Evolutionary conservation across 1,284 basidiomycete species (phyloP).

Genomic region (Heimioporus punctisporus): DNA sequence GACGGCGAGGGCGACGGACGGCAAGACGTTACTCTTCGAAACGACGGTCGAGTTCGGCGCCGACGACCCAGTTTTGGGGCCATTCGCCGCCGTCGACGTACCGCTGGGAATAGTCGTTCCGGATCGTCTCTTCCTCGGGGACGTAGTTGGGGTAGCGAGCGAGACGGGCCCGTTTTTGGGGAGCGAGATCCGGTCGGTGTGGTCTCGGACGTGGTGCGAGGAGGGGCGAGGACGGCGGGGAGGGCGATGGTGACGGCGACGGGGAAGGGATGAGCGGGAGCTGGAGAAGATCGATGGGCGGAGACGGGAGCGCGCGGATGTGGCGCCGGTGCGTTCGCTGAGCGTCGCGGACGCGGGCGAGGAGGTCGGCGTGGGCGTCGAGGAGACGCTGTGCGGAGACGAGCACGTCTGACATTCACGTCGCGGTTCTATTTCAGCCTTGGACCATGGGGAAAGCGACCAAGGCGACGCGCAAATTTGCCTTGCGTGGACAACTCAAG

Average conservation of each 20-base stretch:
- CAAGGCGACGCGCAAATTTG: slow-evolving; percentile 81
- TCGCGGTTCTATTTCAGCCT: slow-evolving; percentile 13
- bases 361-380: slow-evolving; percentile 46
- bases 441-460: slow-evolving; percentile 60
- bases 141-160: slow-evolving; percentile 78
- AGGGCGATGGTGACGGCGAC: slow-evolving; percentile 44
- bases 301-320: slow-evolving; percentile 39
- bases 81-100: slow-evolving; percentile 92
- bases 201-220: slow-evolving; percentile 38
- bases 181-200: slow-evolving; percentile 56
- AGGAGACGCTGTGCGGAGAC: slow-evolving; percentile 54
- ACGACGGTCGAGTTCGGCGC: slow-evolving; percentile 81
- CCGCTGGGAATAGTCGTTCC: slow-evolving; percentile 92
- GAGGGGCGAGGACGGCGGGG: slow-evolving; percentile 49
- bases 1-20: not conserved
- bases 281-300: slow-evolving; percentile 42
- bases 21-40: slow-evolving; percentile 84
- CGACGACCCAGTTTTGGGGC: slow-evolving; percentile 91
- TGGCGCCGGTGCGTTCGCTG: slow-evolving; percentile 45
- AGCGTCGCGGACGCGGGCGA: slow-evolving; percentile 41
- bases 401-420: slow-evolving; percentile 39
- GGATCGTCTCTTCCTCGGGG: slow-evolving; percentile 91
- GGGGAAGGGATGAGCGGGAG: slow-evolving; percentile 52
- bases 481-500: slow-evolving; percentile 84
- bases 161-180: slow-evolving; percentile 69